Base-by-base conservation (phyloP, 2,329 filamentous ascomycete genomes). In the Colletotrichum karsti region DNA sequence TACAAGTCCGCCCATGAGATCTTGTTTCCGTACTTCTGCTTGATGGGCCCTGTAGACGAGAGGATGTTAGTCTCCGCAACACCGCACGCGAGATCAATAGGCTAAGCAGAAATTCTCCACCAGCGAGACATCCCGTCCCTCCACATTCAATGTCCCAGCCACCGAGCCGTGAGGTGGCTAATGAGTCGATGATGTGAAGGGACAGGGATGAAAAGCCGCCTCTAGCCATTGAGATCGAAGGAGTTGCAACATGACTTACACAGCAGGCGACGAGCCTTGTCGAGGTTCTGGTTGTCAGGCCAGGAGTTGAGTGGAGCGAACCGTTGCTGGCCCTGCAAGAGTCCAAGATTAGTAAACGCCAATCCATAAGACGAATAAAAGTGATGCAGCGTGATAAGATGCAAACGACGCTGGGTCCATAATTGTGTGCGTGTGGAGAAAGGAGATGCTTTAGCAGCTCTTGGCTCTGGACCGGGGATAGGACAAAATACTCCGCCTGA, bases 21-120 rank as follows among this genome's bases (percentile, higher is more conserved):
- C 84, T 92, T 93, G 85, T 89, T 89, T 78, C 92, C 92, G 72
- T 94, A 94, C 86, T 94, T 94, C 74, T 93, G 91, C 88, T 94
- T 94, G 82, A 94, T 90, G 63, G 92, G 92, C 69, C 63, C 67
- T 69, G 9, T 30, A 18, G 22, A 42, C 12, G 18, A 24, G 37
- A 42, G 1, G 33, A 12, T 41, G 63, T 33, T 39, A 28, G 28
- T 37, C 20, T 26, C 18, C 5, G 28, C 1, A 35, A 15, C 13
- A 20, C 24, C 18, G 48, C 33, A 39, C 51, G 42, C 20, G 42
- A 20, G 39, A 20, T 42, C n/a, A 7, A 20, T 42, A 42, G 39
- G 4, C 18, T 42, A 12, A 13, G 39, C 39, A 41, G 9, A 41
- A 41, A 6, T 35, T 50, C 48, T 53, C 57, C 57, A 60, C 57